phyloP scores from a whole-genome alignment of 257 asterid species.

The Ocimum tenuiflorum region DNA sequence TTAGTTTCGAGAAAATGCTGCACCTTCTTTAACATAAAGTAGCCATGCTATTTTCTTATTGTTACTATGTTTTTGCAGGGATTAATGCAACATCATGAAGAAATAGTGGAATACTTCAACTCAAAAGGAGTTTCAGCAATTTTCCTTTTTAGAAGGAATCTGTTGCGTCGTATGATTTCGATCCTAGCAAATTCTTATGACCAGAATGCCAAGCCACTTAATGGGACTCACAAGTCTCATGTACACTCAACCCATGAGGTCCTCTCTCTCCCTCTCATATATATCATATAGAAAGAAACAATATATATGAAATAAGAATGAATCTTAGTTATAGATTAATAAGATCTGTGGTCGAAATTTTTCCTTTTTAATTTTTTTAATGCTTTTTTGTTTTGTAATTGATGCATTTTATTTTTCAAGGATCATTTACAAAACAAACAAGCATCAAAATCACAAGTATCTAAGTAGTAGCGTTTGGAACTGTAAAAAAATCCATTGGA shows the following conservation, averaged over 20 bases:
- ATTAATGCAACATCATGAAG: slow-evolving; percentile 64
- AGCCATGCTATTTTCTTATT: not conserved
- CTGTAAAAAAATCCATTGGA: no score
- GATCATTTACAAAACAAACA: no score
- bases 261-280: slow-evolving; percentile 17
- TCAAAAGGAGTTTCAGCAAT: slow-evolving; percentile 68
- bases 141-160: slow-evolving; percentile 85
- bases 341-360: no score
- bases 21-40: not conserved
- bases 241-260: slow-evolving; percentile 85
- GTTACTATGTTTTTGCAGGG: slow-evolving; percentile 50
- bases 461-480: no score
- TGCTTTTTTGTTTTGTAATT: no score
- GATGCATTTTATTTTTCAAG: no score
- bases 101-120: slow-evolving; percentile 70
- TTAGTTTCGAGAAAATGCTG: not conserved
- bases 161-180: slow-evolving; percentile 78
- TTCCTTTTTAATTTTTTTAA: no score
- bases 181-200: slow-evolving; percentile 84
- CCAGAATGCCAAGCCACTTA: slow-evolving; percentile 65
- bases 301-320: no score
- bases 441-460: no score
- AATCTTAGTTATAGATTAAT: no score
- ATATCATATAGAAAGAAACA: no score
- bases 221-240: slow-evolving; percentile 95